These are phyloP conservation scores for Trypethelium eluteriae DNA, from an alignment of 495 filamentous ascomycete genomes.

Conservation along the genomic window DNA sequence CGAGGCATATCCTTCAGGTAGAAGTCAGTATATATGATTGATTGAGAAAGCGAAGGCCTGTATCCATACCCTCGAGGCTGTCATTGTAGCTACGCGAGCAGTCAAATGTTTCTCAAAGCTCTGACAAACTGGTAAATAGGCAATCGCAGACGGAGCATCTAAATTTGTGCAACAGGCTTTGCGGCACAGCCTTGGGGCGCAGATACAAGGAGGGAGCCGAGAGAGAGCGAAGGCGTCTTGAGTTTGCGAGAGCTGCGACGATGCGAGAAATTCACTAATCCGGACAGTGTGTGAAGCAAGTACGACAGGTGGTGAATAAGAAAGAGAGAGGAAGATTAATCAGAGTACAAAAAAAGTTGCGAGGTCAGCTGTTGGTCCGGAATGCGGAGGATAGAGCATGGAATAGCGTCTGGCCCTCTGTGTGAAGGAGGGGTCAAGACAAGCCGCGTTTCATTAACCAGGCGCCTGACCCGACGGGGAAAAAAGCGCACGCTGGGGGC, in stretches of 20 bases:
- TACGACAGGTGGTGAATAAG: neutral
- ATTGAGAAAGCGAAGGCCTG: neutral
- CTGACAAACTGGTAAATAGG: constrained; percentile 13
- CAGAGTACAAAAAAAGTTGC: constrained; percentile 10
- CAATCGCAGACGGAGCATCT: neutral
- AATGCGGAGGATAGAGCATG: constrained; percentile 12
- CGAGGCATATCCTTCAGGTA: constrained; percentile 26
- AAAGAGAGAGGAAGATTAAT: neutral
- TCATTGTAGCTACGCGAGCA: constrained; percentile 10
- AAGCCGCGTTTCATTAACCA: constrained; percentile 10
- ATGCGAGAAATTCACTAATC: neutral
- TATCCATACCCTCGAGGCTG: constrained; percentile 21
- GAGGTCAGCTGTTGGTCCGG: constrained; percentile 11
- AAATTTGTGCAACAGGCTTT: constrained; percentile 3
- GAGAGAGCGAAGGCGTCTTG: neutral
- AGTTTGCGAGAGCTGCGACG: neutral
- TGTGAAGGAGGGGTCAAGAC: constrained; percentile 12
- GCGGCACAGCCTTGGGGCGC: constrained; percentile 14
- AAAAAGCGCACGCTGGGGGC: neutral
- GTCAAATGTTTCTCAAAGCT: constrained; percentile 12
- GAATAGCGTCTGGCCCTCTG: constrained; percentile 11
- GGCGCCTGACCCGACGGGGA: constrained; percentile 5
- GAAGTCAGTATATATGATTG: constrained; percentile 3
- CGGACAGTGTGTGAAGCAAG: neutral
- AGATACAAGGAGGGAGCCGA: neutral